Evolutionary conservation across 352 stramenopile genomes (phyloP), one percentile per base, ranked within the genome.

Genomic region (Globisporangium radiosum): DNA sequence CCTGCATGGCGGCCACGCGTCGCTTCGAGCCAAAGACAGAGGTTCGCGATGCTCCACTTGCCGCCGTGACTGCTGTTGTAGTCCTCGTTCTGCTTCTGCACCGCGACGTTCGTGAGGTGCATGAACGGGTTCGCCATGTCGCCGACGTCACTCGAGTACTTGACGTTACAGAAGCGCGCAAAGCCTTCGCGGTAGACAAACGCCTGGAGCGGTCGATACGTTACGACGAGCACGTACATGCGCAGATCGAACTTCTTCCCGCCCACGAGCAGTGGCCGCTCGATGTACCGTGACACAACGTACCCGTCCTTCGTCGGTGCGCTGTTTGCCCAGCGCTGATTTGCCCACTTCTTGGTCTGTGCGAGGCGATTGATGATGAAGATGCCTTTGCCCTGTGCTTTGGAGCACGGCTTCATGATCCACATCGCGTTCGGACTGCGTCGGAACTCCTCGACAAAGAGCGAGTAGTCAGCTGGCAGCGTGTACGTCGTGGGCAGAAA

Each of bases 371-470:
- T 97, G 57, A 97, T 87, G 63, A 97, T 94, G 65, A 97, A 97
- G 47, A 97, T 97, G 36, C 91, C 90, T 60, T 96, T 96, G 17
- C 91, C 91, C 70, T 97, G 91, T 0, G 90, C 88, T 15, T 82
- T 75, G 14, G 83, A 93, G 33, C 82, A 94, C 1, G 92, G 92
- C 56, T 98, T 98, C 92, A 98, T 97, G 67, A 98, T 98, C 92
- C 92, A 98, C 81, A 92, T 93, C 15, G 71, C 71, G 70, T 92
- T 88, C 13, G 83, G 85, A 56, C 88, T 95, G 43, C 81, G 82
- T 19, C 81, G 77, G 42, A 93, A 93, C 64, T 92, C 83, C 62
- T 98, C 92, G 7, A 97, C 89, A 59, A 98, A 97, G 11, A 98
- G 71, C 51, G 88, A 94, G 67, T 97, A 97, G 63, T 98, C 92